These are phyloP conservation scores for Trametes gibbosa DNA, from an alignment of 768 basidiomycete genomes.

Conservation along the genomic window DNA sequence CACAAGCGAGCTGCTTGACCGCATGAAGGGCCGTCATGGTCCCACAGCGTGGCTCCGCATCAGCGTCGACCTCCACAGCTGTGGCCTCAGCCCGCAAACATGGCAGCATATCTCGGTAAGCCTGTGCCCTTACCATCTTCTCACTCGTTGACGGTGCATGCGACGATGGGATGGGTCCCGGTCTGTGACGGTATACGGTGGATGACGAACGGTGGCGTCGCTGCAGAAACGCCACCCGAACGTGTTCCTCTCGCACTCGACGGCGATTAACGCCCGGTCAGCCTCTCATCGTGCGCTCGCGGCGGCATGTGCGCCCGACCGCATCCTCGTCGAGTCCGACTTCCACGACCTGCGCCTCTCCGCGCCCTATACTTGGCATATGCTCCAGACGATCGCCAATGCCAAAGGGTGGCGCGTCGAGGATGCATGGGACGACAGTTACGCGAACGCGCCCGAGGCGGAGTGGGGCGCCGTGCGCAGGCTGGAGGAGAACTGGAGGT, in stretches of 20 bases:
- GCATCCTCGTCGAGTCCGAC: constrained; percentile 87
- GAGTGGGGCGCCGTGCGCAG: constrained; percentile 65
- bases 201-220: background rate
- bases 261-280: constrained; percentile 77
- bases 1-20: constrained; percentile 63
- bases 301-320: constrained; percentile 53
- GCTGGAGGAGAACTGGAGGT: constrained; percentile 69
- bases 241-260: constrained; percentile 85
- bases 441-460: constrained; percentile 28
- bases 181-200: background rate
- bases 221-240: constrained; percentile 68
- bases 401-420: constrained; percentile 80
- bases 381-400: constrained; percentile 66
- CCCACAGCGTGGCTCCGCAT: constrained; percentile 53
- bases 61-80: constrained; percentile 89
- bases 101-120: constrained; percentile 75
- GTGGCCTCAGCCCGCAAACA: constrained; percentile 75
- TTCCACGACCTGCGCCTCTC: constrained; percentile 63
- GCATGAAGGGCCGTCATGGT: constrained; percentile 57
- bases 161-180: background rate
- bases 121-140: constrained; percentile 1
- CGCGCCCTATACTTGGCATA: constrained; percentile 69
- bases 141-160: background rate
- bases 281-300: constrained; percentile 63
- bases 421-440: constrained; percentile 42